These are phyloP conservation scores for Fonsecaea multimorphosa DNA, from an alignment of 2,329 filamentous ascomycete species.

Conservation along the genomic window DNA sequence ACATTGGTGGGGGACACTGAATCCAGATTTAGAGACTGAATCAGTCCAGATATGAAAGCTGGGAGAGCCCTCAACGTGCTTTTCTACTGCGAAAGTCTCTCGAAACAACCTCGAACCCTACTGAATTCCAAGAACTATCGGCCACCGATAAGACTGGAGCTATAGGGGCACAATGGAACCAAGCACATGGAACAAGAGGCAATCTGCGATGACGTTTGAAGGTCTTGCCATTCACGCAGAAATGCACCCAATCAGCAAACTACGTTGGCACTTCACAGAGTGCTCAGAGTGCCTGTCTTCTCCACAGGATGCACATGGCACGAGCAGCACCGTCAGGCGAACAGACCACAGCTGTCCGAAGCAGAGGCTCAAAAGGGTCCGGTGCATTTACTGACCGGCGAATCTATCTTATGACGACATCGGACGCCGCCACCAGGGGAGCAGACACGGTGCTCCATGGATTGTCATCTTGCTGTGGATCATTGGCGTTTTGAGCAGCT, in stretches of 20 bases:
- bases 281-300: neutral
- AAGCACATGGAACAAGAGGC: neutral
- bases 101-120: neutral
- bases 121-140: neutral
- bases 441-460: neutral
- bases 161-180: neutral
- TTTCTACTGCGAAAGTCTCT: neutral
- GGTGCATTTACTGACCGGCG: neutral
- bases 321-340: neutral
- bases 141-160: constrained; percentile 1
- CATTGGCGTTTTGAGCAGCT: neutral
- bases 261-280: neutral
- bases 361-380: neutral
- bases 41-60: neutral
- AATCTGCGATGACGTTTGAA: constrained; percentile 1
- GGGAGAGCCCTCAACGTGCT: neutral
- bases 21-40: neutral
- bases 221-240: neutral
- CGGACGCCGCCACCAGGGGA: neutral
- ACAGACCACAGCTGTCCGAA: neutral
- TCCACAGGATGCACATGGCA: neutral
- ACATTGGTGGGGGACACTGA: constrained; percentile 1
- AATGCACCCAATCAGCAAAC: neutral
- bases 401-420: constrained; percentile 5
- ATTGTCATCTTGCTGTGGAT: neutral